phyloP scores from a whole-genome alignment of 176 grass and related monocot genomes.

The Triticum dicoccoides region DNA sequence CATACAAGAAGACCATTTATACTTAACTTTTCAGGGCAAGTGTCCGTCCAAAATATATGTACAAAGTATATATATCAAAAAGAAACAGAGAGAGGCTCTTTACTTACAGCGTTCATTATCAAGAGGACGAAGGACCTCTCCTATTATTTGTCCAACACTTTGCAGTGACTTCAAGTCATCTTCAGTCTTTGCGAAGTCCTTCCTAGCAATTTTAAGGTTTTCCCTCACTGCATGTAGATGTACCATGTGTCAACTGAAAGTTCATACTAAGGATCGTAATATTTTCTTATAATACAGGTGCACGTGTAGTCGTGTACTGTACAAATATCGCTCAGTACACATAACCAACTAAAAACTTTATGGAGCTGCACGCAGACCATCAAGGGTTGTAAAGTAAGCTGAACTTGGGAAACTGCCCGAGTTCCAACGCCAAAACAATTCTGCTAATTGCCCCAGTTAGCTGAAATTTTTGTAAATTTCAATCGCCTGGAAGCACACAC shows the following conservation, averaged over 20 bases:
- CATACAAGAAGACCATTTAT: not conserved
- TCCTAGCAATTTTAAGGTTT: conserved; percentile 80
- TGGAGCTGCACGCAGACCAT: not conserved
- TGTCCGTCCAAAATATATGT: not conserved
- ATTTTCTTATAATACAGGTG: not conserved
- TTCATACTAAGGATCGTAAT: not conserved
- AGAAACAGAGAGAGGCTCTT: not conserved
- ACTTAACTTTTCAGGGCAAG: not conserved
- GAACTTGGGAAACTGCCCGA: not conserved
- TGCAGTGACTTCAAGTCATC: conserved; percentile 97
- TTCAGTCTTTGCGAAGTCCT: conserved; percentile 88
- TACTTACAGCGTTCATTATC: conserved; percentile 93
- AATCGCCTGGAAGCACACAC: not conserved
- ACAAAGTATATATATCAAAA: not conserved
- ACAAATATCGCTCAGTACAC: not conserved
- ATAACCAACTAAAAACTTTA: not conserved
- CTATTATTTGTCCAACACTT: conserved; percentile 98
- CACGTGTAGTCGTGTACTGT: not conserved
- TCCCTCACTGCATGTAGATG: conserved; percentile 69
- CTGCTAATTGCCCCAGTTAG: not conserved
- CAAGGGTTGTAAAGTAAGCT: not conserved
- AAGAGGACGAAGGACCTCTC: conserved; percentile 97
- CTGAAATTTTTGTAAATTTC: not conserved
- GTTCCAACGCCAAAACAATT: not conserved
- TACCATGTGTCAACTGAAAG: conserved; percentile 29